A percentile compares a stretch with the other conserved stretches of the same genome.
Evolutionary conservation across 208 protist genomes (phyloP).

Genomic region (Trypanosoma platydactyli): DNA sequence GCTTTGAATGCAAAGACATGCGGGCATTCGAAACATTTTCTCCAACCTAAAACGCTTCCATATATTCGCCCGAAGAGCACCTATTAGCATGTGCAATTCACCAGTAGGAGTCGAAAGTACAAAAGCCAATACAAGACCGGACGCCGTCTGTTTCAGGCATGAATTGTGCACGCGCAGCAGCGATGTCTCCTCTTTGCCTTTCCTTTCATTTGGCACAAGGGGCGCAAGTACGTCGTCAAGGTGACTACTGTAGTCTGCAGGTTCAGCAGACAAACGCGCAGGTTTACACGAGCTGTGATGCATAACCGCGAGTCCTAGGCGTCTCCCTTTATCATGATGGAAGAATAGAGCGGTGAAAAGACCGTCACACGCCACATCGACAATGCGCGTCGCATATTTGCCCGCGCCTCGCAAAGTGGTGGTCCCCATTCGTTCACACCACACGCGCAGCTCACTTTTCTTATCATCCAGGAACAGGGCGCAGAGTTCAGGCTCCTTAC

Average conservation of each 20-base stretch:
- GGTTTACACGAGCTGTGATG: conserved; percentile 19
- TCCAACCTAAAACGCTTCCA: conserved; percentile 51
- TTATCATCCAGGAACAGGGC: conserved; percentile 25
- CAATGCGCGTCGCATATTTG: conserved; percentile 26
- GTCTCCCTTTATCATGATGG: conserved; percentile 30
- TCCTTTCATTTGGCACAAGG: conserved; percentile 2
- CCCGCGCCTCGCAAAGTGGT: conserved; percentile 24
- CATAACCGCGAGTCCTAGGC: conserved; percentile 31
- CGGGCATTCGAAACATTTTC: conserved; percentile 6
- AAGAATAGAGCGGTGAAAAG: conserved; percentile 28
- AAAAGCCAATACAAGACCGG: conserved; percentile 38
- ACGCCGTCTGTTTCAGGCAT: conserved; percentile 33
- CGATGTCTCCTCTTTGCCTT: conserved; percentile 4
- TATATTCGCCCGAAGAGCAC: conserved; percentile 26
- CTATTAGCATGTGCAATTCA: conserved; percentile 38
- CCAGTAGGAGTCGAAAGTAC: conserved; percentile 26
- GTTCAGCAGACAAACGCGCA: conserved; percentile 15
- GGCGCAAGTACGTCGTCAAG: conserved; percentile 25
- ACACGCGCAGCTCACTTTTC: conserved; percentile 22
- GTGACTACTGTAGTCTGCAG: conserved; percentile 27
- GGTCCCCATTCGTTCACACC: conserved; percentile 20
- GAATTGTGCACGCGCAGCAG: conserved; percentile 36
- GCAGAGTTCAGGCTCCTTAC: conserved; percentile 9
- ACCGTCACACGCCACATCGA: conserved; percentile 24
- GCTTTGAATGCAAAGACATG: conserved; percentile 37